Base-by-base conservation (phyloP, 768 basidiomycete genomes). In the Dacryopinax spathularia region DNA sequence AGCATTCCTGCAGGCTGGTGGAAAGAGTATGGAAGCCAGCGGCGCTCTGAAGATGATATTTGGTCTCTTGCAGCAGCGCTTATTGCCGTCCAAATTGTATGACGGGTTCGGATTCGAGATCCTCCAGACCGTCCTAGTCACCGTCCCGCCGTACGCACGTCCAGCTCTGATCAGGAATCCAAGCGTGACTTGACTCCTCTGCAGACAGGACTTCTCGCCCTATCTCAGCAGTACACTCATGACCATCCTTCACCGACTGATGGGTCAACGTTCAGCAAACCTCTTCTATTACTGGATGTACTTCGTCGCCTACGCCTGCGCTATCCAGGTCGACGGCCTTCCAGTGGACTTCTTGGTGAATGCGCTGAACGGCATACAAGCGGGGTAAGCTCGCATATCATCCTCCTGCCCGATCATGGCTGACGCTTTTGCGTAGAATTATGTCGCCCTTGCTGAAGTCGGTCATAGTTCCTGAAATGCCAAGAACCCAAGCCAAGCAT, bases 51-150 rank as follows among this genome's bases (percentile, higher is more conserved):
- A 83, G 27, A 81, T 83, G 3, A 82, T 97, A 13, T 77, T 97
- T 33, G 95, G 89, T 56, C 87, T 99, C 62, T 79, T 87, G 9
- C 94, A 96, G 73, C 94, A 96, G 70, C 82, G 92, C 41, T 76
- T 99, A 22, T 85, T 96, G 33, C 89, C 89, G 3, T 87, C 85
- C 18, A 94, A 92, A 72, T 63, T 85, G 27, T 92, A 96, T 70
- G 95, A 99, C 73, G 81, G 76, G 3, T 94, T 88, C 82, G 95
- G 91, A 0, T 92, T 95, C 67, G 93, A 96, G 71, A 76, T 99
- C 13, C 72, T 99, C 56, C 84, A 94, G 65, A 81, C 83, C 4
- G 81, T 96, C 16, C 81, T 92, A 61, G 79, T 81, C 59, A 74
- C 83, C 69, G 80, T 91, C 16, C 85, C 88, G 60, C 78, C 84